A percentile compares a stretch with the other conserved stretches of the same genome.
Evolutionary conservation across 2,329 filamentous ascomycete species (phyloP).

Genomic region (Curvularia hawaiiensis): DNA sequence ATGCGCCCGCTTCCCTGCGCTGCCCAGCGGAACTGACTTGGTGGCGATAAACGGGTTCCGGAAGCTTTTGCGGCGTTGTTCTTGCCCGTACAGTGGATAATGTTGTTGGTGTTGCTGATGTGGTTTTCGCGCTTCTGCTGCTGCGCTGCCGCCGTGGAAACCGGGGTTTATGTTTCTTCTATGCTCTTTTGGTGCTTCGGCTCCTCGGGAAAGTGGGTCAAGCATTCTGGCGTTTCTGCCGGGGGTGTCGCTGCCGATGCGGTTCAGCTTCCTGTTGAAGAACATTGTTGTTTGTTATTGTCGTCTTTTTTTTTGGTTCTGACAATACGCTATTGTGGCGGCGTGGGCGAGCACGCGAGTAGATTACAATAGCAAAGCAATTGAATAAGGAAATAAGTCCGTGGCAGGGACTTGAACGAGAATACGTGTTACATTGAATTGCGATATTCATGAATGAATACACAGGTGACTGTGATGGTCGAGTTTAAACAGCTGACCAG

Average conservation of each 20-base stretch:
- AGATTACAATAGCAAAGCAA: background rate
- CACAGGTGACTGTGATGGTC: background rate
- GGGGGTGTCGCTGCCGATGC: background rate
- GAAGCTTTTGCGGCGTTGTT: background rate
- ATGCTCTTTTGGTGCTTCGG: background rate
- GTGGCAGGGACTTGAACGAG: background rate
- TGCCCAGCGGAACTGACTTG: background rate
- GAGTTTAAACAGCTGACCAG: background rate
- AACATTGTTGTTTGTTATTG: background rate
- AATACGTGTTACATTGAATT: background rate
- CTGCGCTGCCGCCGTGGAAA: background rate
- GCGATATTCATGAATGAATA: background rate
- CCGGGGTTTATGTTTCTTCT: background rate
- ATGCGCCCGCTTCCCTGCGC: background rate
- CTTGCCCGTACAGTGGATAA: background rate
- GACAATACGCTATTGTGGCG: background rate
- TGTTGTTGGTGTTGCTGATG: background rate
- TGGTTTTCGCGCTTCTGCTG: background rate
- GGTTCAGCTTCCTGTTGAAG: background rate
- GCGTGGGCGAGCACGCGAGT: background rate
- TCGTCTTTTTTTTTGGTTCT: background rate
- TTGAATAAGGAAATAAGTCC: background rate
- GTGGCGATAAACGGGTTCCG: background rate
- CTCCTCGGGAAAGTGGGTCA: background rate
- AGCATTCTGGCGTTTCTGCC: background rate